Base-by-base conservation (phyloP, 306 rosid species). In the Malus domestica region DNA sequence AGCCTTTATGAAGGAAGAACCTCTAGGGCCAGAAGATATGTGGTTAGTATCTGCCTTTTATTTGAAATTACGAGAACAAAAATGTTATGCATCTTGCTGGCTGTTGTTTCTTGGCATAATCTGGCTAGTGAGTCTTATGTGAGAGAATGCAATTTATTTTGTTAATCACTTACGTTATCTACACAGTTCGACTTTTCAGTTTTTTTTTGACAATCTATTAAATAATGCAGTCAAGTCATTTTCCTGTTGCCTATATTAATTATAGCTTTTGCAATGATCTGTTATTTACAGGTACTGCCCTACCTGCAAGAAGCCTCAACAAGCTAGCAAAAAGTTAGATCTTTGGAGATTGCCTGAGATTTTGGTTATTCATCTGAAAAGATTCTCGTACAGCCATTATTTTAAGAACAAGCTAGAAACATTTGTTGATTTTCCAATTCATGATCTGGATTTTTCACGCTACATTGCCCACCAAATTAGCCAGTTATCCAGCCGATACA, bases 331-430 rank as follows among this genome's bases (percentile, higher is more conserved):
- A 84, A 93, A 91, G 83, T 71, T 93, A 76, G 98, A 93, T 82
- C 89, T 91, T 63, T 93, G 98, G 98, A 91, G 92, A 77, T 87
- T 91, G 89, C 98, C 98, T 8, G 91, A 90, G 85, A 82, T 89
- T 78, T 89, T 93, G 63, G 90, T 93, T 78, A 81, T 91, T 84
- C 96, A 93, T 85, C 82, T 93, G 85, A 93, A 93, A 83, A 87
- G 98, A 81, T 91, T 93, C 80, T 91, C 97, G 5, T 86, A 76
- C 77, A 72, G 75, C 76, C 80, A 77, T 57, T 85, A 11, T 83
- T 79, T 79, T 16, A 84, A 83, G 81, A 90, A 87, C 76, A 93
- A 93, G 85, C 86, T 93, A 69, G 96, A 91, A 71, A 90, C 97
- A 29, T 84, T 83, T 16, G 93, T 91, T 52, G 91, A 93, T 75